These are phyloP conservation scores for Chlorella vulgaris DNA, from an alignment of 139 green algal genomes.

Conservation along the genomic window DNA sequence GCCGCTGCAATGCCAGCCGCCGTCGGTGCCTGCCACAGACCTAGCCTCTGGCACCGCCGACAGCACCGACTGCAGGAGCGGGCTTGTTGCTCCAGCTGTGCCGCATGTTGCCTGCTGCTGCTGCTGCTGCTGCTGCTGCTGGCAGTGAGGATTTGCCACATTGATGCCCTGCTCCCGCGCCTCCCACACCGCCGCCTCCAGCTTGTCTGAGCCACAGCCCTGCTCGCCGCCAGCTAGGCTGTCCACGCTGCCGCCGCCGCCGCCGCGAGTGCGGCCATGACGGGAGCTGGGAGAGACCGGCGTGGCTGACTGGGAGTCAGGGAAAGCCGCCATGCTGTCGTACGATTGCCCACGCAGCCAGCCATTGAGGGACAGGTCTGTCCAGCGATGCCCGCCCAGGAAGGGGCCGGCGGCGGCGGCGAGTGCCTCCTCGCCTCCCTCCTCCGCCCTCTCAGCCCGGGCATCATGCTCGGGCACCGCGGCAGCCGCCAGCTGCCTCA, in stretches of 20 bases:
- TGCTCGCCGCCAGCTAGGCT: neutral
- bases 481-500: neutral
- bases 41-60: neutral
- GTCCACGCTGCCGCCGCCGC: neutral
- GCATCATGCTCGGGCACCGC: neutral
- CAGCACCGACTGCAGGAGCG: neutral
- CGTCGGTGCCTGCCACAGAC: neutral
- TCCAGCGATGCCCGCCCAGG: constrained; percentile 11
- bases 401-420: neutral
- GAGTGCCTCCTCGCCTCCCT: neutral
- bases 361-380: neutral
- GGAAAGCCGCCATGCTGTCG: neutral
- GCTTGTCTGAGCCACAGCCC: neutral
- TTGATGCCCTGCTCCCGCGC: too few species aligned
- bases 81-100: neutral
- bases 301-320: neutral
- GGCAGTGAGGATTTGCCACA: too few species aligned
- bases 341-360: constrained; percentile 15
- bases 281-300: neutral
- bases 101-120: neutral
- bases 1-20: neutral
- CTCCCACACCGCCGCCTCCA: neutral
- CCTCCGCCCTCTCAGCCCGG: neutral
- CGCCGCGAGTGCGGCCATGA: neutral
- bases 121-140: neutral